Evolutionary conservation across 148 eudicot species (phyloP).

Genomic region (Euryodendron excelsum): DNA sequence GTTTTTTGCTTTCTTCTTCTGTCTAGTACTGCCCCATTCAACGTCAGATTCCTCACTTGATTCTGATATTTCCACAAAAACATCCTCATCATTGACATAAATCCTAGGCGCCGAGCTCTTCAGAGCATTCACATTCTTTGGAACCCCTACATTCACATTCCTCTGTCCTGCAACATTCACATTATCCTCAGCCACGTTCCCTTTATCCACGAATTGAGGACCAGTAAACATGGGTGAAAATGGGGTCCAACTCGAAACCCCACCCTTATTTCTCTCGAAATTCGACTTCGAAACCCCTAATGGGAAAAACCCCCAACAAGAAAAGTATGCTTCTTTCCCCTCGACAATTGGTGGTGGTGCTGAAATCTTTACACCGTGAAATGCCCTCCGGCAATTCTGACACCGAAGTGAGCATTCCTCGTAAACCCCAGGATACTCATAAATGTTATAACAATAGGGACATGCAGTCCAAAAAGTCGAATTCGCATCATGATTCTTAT

Average conservation of each 20-base stretch:
- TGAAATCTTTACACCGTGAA: constrained; percentile 61
- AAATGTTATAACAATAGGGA: constrained; percentile 75
- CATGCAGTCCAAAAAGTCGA: constrained; percentile 82
- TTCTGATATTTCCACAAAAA: constrained; percentile 40
- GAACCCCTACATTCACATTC: constrained; percentile 17
- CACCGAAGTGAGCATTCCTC: constrained; percentile 70
- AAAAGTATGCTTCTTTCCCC: constrained; percentile 47
- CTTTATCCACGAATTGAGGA: constrained; percentile 19
- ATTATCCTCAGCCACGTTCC: not conserved
- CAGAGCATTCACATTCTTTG: constrained; percentile 11
- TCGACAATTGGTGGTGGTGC: constrained; percentile 55
- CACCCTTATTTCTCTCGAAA: constrained; percentile 51
- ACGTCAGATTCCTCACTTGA: constrained; percentile 55
- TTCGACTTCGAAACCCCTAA: constrained; percentile 61
- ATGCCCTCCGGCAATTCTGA: constrained; percentile 76
- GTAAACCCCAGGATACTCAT: constrained; percentile 59
- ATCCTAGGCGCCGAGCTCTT: constrained; percentile 38
- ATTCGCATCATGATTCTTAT: constrained; percentile 13
- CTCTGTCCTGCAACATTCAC: not conserved
- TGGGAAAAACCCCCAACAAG: constrained; percentile 88
- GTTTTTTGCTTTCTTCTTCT: constrained; percentile 39
- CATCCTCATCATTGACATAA: constrained; percentile 48
- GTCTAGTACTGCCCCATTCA: constrained; percentile 50
- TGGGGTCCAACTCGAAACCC: constrained; percentile 61
- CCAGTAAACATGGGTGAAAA: constrained; percentile 65